Evolutionary conservation across 331 rosid species (phyloP).

Genomic region (Acacia concinna): DNA sequence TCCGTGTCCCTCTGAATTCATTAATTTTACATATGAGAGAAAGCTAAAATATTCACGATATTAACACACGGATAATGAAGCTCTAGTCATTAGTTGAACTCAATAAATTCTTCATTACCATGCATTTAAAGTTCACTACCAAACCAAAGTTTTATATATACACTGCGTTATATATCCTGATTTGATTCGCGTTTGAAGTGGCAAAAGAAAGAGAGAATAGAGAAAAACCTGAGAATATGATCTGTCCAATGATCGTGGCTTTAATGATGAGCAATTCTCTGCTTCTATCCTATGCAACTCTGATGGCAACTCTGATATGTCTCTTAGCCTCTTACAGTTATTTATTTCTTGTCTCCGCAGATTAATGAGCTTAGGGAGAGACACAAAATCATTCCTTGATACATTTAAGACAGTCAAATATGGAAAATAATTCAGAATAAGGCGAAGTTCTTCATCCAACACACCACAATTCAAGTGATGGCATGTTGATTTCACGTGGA

Average conservation of each 20-base stretch:
- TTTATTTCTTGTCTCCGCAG: background rate
- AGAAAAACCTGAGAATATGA: constrained; percentile 27
- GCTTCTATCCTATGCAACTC: background rate
- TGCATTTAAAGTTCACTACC: background rate
- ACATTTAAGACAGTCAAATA: background rate
- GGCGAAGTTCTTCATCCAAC: background rate
- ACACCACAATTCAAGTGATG: background rate
- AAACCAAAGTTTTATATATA: background rate
- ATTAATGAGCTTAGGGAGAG: background rate
- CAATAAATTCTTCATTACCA: background rate
- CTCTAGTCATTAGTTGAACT: too few species aligned
- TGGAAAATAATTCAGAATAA: background rate
- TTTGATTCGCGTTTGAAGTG: background rate
- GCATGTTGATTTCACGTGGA: background rate
- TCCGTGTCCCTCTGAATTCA: background rate
- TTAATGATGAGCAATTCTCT: background rate
- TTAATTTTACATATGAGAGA: too few species aligned
- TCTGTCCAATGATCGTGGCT: background rate
- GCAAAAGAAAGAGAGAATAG: background rate
- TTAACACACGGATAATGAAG: too few species aligned
- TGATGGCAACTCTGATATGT: constrained; percentile 18
- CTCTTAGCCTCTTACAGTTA: background rate
- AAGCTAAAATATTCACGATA: too few species aligned
- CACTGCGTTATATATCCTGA: too few species aligned
- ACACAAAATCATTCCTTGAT: background rate